phyloP scores from a whole-genome alignment of 805 yeast species.

The Saturnispora ahearnii region DNA sequence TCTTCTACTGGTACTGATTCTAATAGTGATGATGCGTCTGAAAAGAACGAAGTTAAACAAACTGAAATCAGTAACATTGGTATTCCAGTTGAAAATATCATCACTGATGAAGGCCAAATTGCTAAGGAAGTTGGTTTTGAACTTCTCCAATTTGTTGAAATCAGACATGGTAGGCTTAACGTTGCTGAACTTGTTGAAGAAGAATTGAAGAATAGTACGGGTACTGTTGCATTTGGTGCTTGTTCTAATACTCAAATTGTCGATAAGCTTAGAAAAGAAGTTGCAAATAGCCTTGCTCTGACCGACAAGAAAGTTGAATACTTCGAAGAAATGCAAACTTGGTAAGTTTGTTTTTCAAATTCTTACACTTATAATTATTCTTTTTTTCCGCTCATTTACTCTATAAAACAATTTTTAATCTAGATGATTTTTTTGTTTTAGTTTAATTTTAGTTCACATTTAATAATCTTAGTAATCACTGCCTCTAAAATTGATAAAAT shows the following conservation, averaged over 20 bases:
- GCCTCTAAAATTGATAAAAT: no score
- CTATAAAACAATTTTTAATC: no score
- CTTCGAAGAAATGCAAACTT: conserved; percentile 29
- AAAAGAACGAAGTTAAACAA: not conserved
- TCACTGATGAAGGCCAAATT: conserved; percentile 6
- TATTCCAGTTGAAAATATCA: not conserved
- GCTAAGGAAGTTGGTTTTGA: conserved; percentile 13
- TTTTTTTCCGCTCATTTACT: no score
- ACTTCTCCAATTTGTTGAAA: conserved; percentile 31
- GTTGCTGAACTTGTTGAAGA: conserved; percentile 26
- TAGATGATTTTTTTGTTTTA: no score
- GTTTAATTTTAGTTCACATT: no score
- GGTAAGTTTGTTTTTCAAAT: conserved; percentile 17
- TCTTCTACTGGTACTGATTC: conserved; percentile 4
- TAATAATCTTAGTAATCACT: no score
- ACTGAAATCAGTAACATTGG: not conserved
- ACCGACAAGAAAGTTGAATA: conserved; percentile 20
- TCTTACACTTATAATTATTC: not conserved
- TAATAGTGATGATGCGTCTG: conserved; percentile 2
- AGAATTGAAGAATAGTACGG: conserved; percentile 31
- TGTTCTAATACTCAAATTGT: conserved; percentile 42
- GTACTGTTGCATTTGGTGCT: conserved; percentile 37
- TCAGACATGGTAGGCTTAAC: conserved; percentile 38
- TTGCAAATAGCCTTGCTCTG: conserved; percentile 14
- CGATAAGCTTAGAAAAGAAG: conserved; percentile 22